These are phyloP conservation scores for Wallemia ichthyophaga DNA, from an alignment of 1,284 basidiomycete species.

Conservation along the genomic window DNA sequence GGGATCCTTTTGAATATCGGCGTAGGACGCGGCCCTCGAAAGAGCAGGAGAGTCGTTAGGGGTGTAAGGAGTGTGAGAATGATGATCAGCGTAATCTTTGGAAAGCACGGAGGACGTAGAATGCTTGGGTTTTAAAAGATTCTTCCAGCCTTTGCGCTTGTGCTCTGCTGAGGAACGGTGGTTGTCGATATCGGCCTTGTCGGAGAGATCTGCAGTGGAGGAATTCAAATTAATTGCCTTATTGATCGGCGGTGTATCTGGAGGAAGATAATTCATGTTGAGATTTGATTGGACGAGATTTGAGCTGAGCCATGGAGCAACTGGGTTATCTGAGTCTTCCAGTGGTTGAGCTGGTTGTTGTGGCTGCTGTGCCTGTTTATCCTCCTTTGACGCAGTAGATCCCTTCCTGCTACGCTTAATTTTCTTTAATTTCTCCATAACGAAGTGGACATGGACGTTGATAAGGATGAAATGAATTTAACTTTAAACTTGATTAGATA, in stretches of 20 bases:
- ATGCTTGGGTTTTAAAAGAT: background rate
- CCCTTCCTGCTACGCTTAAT: background rate
- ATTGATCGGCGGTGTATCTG: background rate
- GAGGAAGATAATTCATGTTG: background rate
- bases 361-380: background rate
- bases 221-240: background rate
- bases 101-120: background rate
- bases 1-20: background rate
- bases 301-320: background rate
- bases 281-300: background rate
- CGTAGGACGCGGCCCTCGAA: background rate
- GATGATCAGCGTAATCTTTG: background rate
- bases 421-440: background rate
- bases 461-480: slow-evolving; percentile 2
- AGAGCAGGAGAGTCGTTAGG: background rate
- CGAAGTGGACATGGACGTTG: background rate
- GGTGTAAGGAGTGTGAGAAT: background rate
- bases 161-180: background rate
- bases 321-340: background rate
- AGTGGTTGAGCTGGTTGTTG: background rate
- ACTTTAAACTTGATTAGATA: slow-evolving; percentile 10
- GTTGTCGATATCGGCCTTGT: background rate
- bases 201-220: background rate
- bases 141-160: background rate
- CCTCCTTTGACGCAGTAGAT: background rate